A percentile compares a stretch with the other conserved stretches of the same genome.
Evolutionary conservation across 108 stramenopile genomes (phyloP).

Genomic region (Cyclotella distinguenda): DNA sequence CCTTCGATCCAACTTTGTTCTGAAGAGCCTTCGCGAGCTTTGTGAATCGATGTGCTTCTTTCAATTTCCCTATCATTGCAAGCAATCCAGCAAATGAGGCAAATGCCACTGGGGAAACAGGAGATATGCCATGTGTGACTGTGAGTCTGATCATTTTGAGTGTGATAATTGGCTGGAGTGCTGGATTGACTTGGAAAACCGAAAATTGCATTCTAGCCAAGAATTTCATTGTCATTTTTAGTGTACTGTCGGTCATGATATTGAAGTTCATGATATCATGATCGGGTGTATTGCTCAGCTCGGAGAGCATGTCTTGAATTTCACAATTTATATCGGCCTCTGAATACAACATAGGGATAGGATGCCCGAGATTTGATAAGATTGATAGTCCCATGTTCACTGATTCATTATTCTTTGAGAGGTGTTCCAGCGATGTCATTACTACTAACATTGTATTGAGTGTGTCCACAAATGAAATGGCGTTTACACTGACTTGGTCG

Average conservation of each 20-base stretch:
- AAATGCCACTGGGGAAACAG: constrained; percentile 11
- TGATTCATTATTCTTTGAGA: background rate
- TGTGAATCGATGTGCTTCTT: constrained; percentile 4
- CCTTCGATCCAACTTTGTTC: background rate
- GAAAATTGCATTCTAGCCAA: background rate
- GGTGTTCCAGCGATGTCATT: background rate
- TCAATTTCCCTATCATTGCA: background rate
- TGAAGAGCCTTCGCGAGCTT: constrained; percentile 11
- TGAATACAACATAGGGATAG: background rate
- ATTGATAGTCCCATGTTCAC: background rate
- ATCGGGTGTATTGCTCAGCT: constrained; percentile 7
- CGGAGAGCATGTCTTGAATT: background rate
- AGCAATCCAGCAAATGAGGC: constrained; percentile 7
- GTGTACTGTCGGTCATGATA: constrained; percentile 8
- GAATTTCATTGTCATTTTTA: constrained; percentile 16
- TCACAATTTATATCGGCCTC: background rate
- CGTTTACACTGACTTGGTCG: background rate
- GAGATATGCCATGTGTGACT: constrained; percentile 12
- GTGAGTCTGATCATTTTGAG: constrained; percentile 3
- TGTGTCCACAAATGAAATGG: constrained; percentile 13
- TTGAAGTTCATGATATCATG: background rate
- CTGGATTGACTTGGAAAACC: background rate
- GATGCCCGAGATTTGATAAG: constrained; percentile 13
- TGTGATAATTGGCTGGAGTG: background rate
- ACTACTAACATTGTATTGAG: background rate